Conservation (phyloP, 345 rosid genomes). For the Physaria fendleri region DNA sequence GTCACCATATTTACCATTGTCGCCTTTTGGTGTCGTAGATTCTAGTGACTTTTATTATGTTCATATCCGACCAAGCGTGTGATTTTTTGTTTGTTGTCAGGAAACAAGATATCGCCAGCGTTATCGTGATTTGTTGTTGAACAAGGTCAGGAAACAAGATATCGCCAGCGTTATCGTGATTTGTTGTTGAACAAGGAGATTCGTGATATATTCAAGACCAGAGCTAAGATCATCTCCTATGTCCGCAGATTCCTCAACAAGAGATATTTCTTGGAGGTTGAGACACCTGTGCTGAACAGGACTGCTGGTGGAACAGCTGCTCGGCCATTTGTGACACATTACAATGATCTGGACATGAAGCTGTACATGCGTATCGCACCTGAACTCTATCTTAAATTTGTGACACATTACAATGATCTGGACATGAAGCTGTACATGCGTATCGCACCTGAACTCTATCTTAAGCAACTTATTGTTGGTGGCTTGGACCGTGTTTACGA, state of each 20-base stretch:
- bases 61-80: background rate
- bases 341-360: constrained; percentile 74
- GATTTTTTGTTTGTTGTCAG: constrained; percentile 31
- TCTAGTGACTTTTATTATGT: background rate
- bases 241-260: constrained; percentile 65
- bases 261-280: constrained; percentile 55
- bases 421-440: constrained; percentile 80
- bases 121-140: no score
- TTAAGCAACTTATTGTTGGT: constrained; percentile 81
- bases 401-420: no score
- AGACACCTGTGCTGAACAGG: constrained; percentile 87
- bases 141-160: no score
- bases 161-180: constrained; percentile 88
- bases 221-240: constrained; percentile 55
- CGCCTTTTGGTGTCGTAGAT: background rate
- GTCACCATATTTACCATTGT: background rate
- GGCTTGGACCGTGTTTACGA: constrained; percentile 85
- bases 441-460: constrained; percentile 85
- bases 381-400: constrained; percentile 72
- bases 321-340: constrained; percentile 84
- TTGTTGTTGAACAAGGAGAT: constrained; percentile 75
- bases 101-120: no score
- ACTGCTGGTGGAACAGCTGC: constrained; percentile 94
- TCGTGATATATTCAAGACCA: constrained; percentile 63
- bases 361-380: constrained; percentile 93